phyloP scores from a whole-genome alignment of 306 rosid genomes.

The Malus fusca region DNA sequence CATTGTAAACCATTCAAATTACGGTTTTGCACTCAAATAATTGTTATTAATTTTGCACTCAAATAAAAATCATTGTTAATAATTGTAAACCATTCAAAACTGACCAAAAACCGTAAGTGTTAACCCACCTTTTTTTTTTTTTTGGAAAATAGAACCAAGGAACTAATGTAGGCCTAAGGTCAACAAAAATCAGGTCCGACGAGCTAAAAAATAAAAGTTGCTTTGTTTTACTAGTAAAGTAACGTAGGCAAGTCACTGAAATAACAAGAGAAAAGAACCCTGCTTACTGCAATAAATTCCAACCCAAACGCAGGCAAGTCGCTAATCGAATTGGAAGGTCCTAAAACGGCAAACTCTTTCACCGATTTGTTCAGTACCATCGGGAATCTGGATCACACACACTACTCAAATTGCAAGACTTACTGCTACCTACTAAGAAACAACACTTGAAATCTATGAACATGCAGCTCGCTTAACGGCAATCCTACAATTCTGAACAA shows the following conservation, averaged over 20 bases:
- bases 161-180: no score
- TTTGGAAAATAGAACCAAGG: no score
- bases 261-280: not conserved
- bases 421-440: not conserved
- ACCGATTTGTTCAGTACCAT: not conserved
- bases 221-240: no score
- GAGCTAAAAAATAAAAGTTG: no score
- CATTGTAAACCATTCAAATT: no score
- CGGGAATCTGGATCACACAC: not conserved
- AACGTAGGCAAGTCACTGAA: not conserved
- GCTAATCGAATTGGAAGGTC: not conserved
- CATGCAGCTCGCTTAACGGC: not conserved
- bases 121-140: no score
- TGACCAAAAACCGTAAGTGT: no score
- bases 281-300: not conserved
- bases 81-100: no score
- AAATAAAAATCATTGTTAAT: no score
- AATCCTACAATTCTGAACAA: not conserved
- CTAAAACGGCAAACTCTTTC: not conserved
- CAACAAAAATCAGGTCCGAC: no score
- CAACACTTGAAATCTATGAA: not conserved
- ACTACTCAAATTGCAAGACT: not conserved
- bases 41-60: no score
- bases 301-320: not conserved
- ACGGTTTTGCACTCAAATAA: no score